These are phyloP conservation scores for Nemania sp. DNA, from an alignment of 2,329 filamentous ascomycete genomes.

Conservation along the genomic window DNA sequence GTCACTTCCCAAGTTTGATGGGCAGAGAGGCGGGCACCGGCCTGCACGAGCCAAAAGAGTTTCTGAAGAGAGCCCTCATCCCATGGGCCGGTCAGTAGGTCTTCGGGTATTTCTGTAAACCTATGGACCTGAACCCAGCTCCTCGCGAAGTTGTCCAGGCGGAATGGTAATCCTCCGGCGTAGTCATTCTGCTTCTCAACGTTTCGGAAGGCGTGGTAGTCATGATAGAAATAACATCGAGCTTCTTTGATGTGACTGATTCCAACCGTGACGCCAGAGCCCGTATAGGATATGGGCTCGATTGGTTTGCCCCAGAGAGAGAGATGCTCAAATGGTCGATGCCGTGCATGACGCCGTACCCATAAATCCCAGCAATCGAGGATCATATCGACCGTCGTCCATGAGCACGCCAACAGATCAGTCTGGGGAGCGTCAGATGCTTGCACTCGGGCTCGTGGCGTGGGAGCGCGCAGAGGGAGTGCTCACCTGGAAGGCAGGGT, in stretches of 20 bases:
- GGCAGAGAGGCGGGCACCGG: conserved; percentile 42
- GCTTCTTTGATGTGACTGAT: conserved; percentile 18
- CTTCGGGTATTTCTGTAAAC: conserved; percentile 45
- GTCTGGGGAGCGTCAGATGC: conserved; percentile 41
- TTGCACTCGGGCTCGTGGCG: background rate
- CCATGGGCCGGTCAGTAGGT: conserved; percentile 50
- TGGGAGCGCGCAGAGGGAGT: background rate
- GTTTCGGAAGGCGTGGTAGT: conserved; percentile 35
- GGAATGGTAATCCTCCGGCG: conserved; percentile 29
- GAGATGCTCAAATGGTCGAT: conserved; percentile 43
- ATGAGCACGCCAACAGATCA: conserved; percentile 49
- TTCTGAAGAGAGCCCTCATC: conserved; percentile 45
- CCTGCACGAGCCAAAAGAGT: conserved; percentile 52
- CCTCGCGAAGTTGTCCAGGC: conserved; percentile 5
- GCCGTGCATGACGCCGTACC: conserved; percentile 46
- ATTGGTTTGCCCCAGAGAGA: conserved; percentile 35
- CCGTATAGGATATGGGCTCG: conserved; percentile 29
- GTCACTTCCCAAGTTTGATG: conserved; percentile 50
- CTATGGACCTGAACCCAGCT: conserved; percentile 46
- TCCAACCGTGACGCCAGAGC: conserved; percentile 7
- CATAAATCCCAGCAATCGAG: conserved; percentile 54
- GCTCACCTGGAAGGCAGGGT: conserved; percentile 51
- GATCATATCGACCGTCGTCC: conserved; percentile 52
- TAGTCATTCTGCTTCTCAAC: conserved; percentile 8
- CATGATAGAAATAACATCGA: conserved; percentile 32